phyloP scores from a whole-genome alignment of 73 alveolate genomes.

The Paramecium sonneborni region DNA sequence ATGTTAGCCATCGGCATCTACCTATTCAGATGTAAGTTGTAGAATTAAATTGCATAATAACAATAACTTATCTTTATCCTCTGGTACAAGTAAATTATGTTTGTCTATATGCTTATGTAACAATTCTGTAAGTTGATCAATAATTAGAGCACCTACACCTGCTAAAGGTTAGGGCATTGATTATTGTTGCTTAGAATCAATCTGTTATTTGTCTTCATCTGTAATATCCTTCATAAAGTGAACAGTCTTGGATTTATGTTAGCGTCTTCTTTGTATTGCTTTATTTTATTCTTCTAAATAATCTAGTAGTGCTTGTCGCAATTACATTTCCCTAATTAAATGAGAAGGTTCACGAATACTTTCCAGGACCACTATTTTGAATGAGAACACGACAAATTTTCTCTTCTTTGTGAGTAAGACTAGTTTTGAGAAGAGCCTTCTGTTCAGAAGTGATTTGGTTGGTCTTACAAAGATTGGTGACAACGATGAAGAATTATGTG shows the following conservation, averaged over 20 bases:
- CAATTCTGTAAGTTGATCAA: background rate
- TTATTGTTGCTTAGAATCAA: background rate
- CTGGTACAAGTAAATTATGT: background rate
- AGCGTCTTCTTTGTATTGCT: background rate
- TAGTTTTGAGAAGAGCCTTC: slow-evolving; percentile 30
- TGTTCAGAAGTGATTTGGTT: slow-evolving; percentile 44
- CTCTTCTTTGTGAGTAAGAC: slow-evolving; percentile 35
- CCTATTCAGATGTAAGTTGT: background rate
- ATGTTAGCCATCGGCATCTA: background rate
- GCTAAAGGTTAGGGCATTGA: background rate
- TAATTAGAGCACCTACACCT: slow-evolving; percentile 6
- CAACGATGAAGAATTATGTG: slow-evolving; percentile 51
- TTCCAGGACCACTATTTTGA: slow-evolving; percentile 46
- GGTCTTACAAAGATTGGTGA: slow-evolving; percentile 49
- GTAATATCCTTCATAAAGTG: background rate
- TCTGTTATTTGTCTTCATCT: background rate
- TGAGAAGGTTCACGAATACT: background rate
- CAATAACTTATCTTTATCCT: slow-evolving; percentile 4
- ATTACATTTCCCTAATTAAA: slow-evolving; percentile 28
- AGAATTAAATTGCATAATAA: background rate
- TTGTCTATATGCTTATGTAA: slow-evolving; percentile 2
- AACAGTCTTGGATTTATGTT: slow-evolving; percentile 38
- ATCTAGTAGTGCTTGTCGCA: slow-evolving; percentile 26
- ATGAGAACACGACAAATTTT: background rate
- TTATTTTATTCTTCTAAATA: background rate